phyloP scores from a whole-genome alignment of 352 stramenopile genomes.

The Pythium myriotylum region DNA sequence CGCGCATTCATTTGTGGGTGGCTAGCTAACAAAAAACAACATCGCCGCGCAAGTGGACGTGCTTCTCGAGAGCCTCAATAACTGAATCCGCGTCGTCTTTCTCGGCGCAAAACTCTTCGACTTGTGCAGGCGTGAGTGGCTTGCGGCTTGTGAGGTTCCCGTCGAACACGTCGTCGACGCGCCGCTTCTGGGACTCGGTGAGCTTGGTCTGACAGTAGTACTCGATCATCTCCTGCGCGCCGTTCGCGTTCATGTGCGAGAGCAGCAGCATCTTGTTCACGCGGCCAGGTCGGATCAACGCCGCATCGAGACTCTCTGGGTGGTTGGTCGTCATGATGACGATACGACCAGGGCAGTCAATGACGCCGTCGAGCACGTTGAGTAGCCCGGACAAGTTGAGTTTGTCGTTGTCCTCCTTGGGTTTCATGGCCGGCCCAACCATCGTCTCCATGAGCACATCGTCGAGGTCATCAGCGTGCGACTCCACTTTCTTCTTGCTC shows the following conservation, averaged over 20 bases:
- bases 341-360: conserved; percentile 77
- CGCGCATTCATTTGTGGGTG: too few species aligned
- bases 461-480: neutral
- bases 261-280: conserved; percentile 72
- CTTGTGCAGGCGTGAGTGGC: conserved; percentile 32
- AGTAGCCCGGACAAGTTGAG: conserved; percentile 73
- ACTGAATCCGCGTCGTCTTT: conserved; percentile 30
- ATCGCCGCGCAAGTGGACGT: neutral
- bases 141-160: conserved; percentile 18
- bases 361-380: conserved; percentile 85
- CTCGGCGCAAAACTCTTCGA: conserved; percentile 44
- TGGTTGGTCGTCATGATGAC: conserved; percentile 92
- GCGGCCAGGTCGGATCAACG: conserved; percentile 35
- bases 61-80: conserved; percentile 16
- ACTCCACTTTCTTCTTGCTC: conserved; percentile 17
- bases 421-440: conserved; percentile 10
- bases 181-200: conserved; percentile 11
- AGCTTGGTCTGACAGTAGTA: conserved; percentile 37
- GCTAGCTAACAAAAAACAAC: conserved; percentile 8
- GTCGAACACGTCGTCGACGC: conserved; percentile 13
- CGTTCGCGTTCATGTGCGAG: conserved; percentile 35
- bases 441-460: conserved; percentile 13
- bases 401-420: conserved; percentile 38
- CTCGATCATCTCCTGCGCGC: conserved; percentile 40
- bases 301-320: conserved; percentile 85